phyloP scores from a whole-genome alignment of 2,329 filamentous ascomycete genomes.

The Pseudonectria buxi region DNA sequence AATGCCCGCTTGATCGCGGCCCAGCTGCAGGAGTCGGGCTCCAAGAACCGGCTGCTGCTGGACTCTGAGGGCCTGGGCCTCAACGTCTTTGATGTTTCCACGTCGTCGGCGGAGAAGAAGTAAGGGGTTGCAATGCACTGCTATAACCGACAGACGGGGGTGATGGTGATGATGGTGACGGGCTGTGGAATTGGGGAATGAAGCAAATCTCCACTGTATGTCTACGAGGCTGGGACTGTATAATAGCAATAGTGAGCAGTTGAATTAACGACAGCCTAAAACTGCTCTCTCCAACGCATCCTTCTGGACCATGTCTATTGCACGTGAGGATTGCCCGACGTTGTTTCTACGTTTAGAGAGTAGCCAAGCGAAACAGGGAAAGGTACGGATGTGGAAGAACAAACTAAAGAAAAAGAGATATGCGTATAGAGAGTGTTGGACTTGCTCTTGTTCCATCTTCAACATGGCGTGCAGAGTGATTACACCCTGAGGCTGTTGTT shows the following conservation, averaged over 20 bases:
- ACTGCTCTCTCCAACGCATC: not conserved
- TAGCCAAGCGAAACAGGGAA: too few relatives aligned
- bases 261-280: too few relatives aligned
- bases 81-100: constrained; percentile 60
- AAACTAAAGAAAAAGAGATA: too few relatives aligned
- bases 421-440: too few relatives aligned
- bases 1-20: constrained; percentile 86
- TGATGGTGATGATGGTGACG: constrained; percentile 4
- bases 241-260: constrained; percentile 18
- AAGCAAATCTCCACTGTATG: constrained; percentile 43
- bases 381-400: too few relatives aligned
- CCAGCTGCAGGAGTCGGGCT: constrained; percentile 76
- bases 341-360: too few relatives aligned
- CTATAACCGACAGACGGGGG: not conserved
- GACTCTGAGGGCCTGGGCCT: constrained; percentile 86
- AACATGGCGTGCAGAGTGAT: too few relatives aligned
- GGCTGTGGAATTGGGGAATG: constrained; percentile 9
- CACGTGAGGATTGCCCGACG: too few relatives aligned
- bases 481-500: too few relatives aligned
- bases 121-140: constrained; percentile 15
- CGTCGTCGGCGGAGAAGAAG: constrained; percentile 37
- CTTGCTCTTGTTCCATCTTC: too few relatives aligned
- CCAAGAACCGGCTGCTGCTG: constrained; percentile 89
- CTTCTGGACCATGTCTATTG: too few relatives aligned
- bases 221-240: constrained; percentile 25